Percentiles rank a stretch among this genome's conserved stretches.
Conservation (phyloP, 495 filamentous ascomycete species). For the Penicillium coprophilum region DNA sequence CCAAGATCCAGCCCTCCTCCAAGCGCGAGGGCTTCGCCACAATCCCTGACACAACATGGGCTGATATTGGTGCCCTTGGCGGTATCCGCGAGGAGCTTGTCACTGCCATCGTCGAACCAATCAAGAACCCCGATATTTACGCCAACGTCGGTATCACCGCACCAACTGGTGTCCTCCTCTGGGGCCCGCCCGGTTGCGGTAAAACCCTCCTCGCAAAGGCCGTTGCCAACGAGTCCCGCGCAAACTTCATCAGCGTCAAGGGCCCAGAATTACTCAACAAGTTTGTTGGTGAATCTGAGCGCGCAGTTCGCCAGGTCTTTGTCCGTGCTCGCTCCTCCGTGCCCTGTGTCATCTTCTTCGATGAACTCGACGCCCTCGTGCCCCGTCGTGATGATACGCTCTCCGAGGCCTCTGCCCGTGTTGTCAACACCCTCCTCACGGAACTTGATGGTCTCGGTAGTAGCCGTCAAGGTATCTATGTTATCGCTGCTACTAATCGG, state of each 20-base stretch:
- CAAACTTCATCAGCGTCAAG: slow-evolving; percentile 98
- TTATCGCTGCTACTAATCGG: slow-evolving; percentile 91
- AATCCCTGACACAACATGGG: slow-evolving; percentile 95
- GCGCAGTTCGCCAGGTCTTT: slow-evolving; percentile 90
- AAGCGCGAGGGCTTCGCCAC: slow-evolving; percentile 97
- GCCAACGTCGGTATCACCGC: slow-evolving; percentile 78
- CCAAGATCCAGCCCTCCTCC: slow-evolving; percentile 86
- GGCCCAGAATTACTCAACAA: slow-evolving; percentile 93
- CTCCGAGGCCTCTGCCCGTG: slow-evolving; percentile 78
- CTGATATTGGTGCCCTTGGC: slow-evolving; percentile 82
- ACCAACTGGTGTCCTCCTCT: slow-evolving; percentile 88
- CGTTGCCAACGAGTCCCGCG: slow-evolving; percentile 89
- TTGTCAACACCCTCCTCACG: slow-evolving; percentile 96
- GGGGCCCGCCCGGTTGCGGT: slow-evolving; percentile 95
- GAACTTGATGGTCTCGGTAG: slow-evolving; percentile 83
- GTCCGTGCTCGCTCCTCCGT: slow-evolving; percentile 79
- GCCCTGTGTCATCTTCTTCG: slow-evolving; percentile 96
- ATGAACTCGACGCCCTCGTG: slow-evolving; percentile 91
- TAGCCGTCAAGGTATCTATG: slow-evolving; percentile 82
- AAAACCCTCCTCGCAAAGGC: slow-evolving; percentile 97
- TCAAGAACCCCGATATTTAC: slow-evolving; percentile 80
- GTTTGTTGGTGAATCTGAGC: slow-evolving; percentile 93
- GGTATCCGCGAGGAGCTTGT: slow-evolving; percentile 78
- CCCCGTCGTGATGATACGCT: slow-evolving; percentile 79
- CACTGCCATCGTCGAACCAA: slow-evolving; percentile 89